Evolutionary conservation across 495 filamentous ascomycete species (phyloP).

Genomic region (Xylaria longipes): DNA sequence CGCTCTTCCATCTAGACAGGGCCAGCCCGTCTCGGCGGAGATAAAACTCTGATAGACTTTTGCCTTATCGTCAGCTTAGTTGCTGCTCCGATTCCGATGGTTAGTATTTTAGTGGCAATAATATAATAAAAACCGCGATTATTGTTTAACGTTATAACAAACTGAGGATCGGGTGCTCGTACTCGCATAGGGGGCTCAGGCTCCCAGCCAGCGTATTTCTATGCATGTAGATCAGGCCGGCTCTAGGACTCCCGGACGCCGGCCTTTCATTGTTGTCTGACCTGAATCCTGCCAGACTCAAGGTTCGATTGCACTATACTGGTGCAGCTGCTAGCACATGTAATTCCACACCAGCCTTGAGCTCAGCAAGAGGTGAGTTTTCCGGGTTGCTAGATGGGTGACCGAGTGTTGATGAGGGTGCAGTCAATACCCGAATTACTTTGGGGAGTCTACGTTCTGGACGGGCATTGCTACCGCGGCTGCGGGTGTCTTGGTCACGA

Average conservation of each 20-base stretch:
- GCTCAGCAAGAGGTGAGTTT: neutral
- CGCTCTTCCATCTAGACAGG: conserved; percentile 9
- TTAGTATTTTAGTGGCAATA: neutral
- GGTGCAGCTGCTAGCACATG: conserved; percentile 2
- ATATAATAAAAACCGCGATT: conserved; percentile 6
- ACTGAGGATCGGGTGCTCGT: conserved; percentile 4
- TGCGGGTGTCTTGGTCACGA: too few relatives aligned
- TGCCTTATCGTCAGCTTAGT: conserved; percentile 7
- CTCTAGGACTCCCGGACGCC: neutral
- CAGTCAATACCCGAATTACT: too few relatives aligned
- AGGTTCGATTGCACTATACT: conserved; percentile 1
- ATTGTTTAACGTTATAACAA: conserved; percentile 4
- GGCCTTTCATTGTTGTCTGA: neutral
- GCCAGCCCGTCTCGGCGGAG: conserved; percentile 5
- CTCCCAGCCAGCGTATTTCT: conserved; percentile 7
- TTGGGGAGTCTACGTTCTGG: too few relatives aligned
- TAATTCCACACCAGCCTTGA: conserved; percentile 4
- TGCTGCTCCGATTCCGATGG: conserved; percentile 12
- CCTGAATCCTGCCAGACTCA: neutral
- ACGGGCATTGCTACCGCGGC: too few relatives aligned
- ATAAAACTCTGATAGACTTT: neutral
- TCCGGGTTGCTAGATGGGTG: too few relatives aligned
- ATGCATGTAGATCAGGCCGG: neutral
- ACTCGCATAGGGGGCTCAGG: neutral
- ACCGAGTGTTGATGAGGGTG: too few relatives aligned